Evolutionary conservation across 2,329 filamentous ascomycete genomes (phyloP), one percentile per base, ranked within the genome.

Genomic region (Epichloe festucae): DNA sequence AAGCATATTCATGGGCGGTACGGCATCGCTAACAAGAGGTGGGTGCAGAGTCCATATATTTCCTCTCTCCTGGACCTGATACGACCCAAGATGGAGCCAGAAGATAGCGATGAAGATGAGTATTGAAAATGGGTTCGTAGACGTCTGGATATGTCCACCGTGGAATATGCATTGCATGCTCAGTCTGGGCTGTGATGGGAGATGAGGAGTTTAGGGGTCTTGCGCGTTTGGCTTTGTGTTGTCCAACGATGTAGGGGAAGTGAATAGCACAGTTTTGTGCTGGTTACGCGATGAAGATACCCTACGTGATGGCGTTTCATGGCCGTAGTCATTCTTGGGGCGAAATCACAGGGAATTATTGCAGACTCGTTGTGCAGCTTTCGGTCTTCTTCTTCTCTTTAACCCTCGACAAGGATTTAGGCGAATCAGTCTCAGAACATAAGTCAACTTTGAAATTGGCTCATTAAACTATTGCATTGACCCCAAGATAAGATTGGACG

Each of bases 31-130:
- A 51, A 60, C 53, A 45, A 49, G 43, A 45, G 52, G 12, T 17
- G 46, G 52, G 12, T 19, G 46, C 56, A 71, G 69, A 66, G 66
- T 52, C 66, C 67, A 8, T 69, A 71, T 49, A 66, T 71, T 50
- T 63, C 68, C 44, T 71, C 68, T 34, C 58, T 71, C 5, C 58
- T 71, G 48, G 67, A 71, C 48, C 58, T 70, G 35, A 67, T 71
- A 49, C 61, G 60, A n/a, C 50, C 53, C 21, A 50, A 48, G 27
- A 55, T 59, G 35, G 60, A 65, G 34, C 54, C 52, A 35, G 63
- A 66, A 8, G 58, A 54, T 17, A 41, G 60, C 36, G 57, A 61
- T 40, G 59, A 57, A 23, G 53, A 52, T 19, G 52, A 54, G 2
- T 50, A 54, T 27, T 56, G 27, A 45, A 45, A 14, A 14, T 38